Evolutionary conservation across 192 early-diverging fungal species (phyloP), one percentile per base, ranked within the genome.

Genomic region (Podila epigama): DNA sequence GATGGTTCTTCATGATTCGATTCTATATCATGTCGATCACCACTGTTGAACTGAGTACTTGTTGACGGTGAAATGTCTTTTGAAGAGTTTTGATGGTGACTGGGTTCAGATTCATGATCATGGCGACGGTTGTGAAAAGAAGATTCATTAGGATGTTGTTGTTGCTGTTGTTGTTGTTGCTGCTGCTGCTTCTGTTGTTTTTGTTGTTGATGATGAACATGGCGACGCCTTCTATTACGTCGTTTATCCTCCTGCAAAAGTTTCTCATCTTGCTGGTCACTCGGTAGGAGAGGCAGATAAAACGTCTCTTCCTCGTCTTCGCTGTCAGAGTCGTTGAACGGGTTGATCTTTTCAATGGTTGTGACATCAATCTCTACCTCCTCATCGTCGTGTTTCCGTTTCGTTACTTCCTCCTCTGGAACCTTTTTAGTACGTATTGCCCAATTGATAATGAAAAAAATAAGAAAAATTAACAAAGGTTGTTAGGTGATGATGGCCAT

Each of bases 291-390:
- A 22, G 85, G 85, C 18, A 87, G 59, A 50, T 85, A 85, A 25
- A 79, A 83, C 1, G 82, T 70, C 51, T 87, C 82, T 20, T 75
- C 80, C 11, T 82, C 84, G 20, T 81, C 68, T n/a, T 83, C 81
- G 20, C 64, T 79, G 31, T 87, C 81, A 4, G 81, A 83, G 39
- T 84, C 81, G 4, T 83, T 61, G 68, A 82, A 87, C 0, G 82
- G 80, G 35, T 84, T 82, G 9, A 82, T 79, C 33, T 78, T 80
- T 32, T 85, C 84, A 27, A 79, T 68, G 2, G 81, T 85, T 0
- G 82, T 81, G 36, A 87, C 84, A 58, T 85, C 86, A 12, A 85
- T 71, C n/a, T 60, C 27, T 2, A 82, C 70, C 51, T 85, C 84
- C 22, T 84, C 83, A 18, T 83, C 83, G 11, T 75, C 77, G 22